A percentile compares a stretch with the other conserved stretches of the same genome.
phyloP scores from a whole-genome alignment of 257 asterid genomes.

The Petrea volubilis region DNA sequence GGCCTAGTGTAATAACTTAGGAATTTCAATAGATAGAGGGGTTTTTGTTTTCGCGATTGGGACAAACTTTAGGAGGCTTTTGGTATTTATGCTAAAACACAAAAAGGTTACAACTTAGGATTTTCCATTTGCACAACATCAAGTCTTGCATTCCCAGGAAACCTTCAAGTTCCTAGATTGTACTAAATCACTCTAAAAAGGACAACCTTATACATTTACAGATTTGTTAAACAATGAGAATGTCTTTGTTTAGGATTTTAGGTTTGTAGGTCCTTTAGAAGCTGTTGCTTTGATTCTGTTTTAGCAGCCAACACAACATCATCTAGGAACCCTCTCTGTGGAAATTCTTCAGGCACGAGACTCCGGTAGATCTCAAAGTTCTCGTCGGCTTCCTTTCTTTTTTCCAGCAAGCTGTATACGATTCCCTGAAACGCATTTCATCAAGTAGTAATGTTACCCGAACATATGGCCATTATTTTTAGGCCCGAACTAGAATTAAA shows the following conservation, averaged over 20 bases:
- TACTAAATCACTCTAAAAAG: neutral
- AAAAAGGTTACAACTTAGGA: no score
- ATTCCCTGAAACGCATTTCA: conserved; percentile 62
- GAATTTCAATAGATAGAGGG: no score
- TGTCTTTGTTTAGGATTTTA: conserved; percentile 6
- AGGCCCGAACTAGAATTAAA: no score
- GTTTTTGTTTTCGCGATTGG: no score
- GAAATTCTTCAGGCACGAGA: conserved; percentile 87
- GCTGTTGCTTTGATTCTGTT: conserved; percentile 62
- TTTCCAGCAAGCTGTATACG: conserved; percentile 72
- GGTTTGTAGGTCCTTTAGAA: conserved; percentile 48
- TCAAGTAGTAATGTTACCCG: no score
- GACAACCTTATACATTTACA: neutral
- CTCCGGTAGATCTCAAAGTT: conserved; percentile 68
- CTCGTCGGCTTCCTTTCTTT: conserved; percentile 68
- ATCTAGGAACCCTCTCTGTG: conserved; percentile 75
- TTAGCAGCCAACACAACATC: conserved; percentile 83
- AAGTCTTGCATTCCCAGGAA: neutral
- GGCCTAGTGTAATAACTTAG: no score
- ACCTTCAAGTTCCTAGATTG: neutral
- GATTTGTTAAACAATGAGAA: neutral
- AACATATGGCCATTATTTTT: no score
- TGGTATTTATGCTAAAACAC: no score
- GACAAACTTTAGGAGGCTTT: no score
- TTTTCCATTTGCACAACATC: neutral